Evolutionary conservation across 768 basidiomycete genomes (phyloP).

Genomic region (Phanerochaete sordida): DNA sequence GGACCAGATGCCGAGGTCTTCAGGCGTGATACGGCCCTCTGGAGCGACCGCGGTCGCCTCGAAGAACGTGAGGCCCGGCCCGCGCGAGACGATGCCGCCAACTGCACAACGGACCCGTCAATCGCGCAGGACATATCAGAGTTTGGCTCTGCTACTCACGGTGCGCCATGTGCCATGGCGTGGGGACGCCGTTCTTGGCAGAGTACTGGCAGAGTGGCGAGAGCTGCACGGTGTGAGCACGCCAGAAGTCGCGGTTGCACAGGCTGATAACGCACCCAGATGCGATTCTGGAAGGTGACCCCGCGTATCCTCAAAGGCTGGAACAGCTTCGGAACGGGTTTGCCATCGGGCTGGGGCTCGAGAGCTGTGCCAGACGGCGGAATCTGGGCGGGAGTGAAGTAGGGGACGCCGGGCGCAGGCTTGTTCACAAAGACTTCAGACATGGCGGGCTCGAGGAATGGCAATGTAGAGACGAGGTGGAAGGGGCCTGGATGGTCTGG

Average conservation of each 20-base stretch:
- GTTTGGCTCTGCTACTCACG: conserved; percentile 11
- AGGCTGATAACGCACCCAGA: conserved; percentile 18
- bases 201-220: conserved; percentile 64
- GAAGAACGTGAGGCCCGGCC: conserved; percentile 55
- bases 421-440: conserved; percentile 9
- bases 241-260: neutral
- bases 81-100: conserved; percentile 49
- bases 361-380: conserved; percentile 42
- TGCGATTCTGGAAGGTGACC: conserved; percentile 29
- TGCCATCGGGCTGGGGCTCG: conserved; percentile 21
- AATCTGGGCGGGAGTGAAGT: conserved; percentile 46
- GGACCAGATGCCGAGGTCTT: conserved; percentile 59
- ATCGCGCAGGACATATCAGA: neutral
- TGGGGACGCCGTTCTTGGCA: conserved; percentile 46
- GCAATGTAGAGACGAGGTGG: neutral
- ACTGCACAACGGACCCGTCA: conserved; percentile 29
- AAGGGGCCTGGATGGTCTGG: neutral
- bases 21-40: conserved; percentile 60
- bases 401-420: conserved; percentile 30
- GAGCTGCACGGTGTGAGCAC: conserved; percentile 27
- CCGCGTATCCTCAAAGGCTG: conserved; percentile 45
- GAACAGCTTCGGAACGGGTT: conserved; percentile 45
- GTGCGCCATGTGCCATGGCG: conserved; percentile 59
- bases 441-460: neutral
- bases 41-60: conserved; percentile 65